phyloP scores from a whole-genome alignment of 768 basidiomycete genomes.

The Serendipita indica region DNA sequence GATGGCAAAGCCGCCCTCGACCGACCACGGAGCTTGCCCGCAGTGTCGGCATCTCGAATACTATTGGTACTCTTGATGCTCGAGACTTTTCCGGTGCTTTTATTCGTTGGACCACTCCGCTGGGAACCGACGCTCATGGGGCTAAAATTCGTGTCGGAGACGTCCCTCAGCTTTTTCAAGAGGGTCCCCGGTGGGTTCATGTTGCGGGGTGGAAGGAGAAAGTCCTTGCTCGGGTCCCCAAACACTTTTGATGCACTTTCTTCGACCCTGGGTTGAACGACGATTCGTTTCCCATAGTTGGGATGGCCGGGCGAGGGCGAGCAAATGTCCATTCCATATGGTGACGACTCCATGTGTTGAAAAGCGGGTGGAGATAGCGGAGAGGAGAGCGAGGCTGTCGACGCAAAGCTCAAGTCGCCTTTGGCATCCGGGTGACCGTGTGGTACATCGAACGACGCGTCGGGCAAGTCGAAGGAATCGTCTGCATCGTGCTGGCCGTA shows the following conservation, averaged over 20 bases:
- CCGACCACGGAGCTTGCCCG: constrained; percentile 47
- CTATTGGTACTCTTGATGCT: neutral
- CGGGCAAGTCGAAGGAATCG: constrained; percentile 41
- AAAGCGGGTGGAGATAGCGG: constrained; percentile 28
- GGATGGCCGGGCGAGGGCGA: constrained; percentile 33
- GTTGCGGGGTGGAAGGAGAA: neutral
- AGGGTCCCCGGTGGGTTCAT: neutral
- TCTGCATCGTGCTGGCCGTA: constrained; percentile 36
- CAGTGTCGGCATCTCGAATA: constrained; percentile 23
- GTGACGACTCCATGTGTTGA: constrained; percentile 23
- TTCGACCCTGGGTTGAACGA: constrained; percentile 20
- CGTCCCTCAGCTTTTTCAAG: neutral
- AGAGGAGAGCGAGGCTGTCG: constrained; percentile 65
- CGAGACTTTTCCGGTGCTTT: neutral
- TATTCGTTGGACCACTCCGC: neutral
- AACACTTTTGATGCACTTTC: constrained; percentile 20
- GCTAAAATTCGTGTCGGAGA: neutral
- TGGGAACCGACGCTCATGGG: neutral
- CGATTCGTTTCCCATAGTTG: constrained; percentile 14
- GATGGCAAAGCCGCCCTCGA: constrained; percentile 1
- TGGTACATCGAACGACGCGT: constrained; percentile 7
- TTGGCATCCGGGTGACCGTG: constrained; percentile 26
- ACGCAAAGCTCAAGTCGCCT: constrained; percentile 69
- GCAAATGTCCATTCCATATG: constrained; percentile 72
- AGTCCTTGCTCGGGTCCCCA: constrained; percentile 19